phyloP scores from a whole-genome alignment of 768 basidiomycete species.

The Suillus alpinus region DNA sequence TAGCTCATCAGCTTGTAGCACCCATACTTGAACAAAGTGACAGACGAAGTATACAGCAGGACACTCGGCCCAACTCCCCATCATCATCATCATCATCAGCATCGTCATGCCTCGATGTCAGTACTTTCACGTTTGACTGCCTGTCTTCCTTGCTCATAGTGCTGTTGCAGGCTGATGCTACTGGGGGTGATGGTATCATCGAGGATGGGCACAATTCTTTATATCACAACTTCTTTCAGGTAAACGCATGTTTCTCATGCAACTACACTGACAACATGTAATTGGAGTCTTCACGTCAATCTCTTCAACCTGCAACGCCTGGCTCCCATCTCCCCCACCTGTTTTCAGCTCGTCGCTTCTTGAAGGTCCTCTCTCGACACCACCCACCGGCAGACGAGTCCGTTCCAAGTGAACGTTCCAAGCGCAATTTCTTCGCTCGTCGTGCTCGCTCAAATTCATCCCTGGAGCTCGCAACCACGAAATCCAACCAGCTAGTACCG shows the following conservation, averaged over 20 bases:
- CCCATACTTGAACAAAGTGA: not conserved
- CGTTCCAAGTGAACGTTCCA: not conserved
- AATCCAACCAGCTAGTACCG: too few relatives aligned
- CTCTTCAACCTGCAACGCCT: not conserved
- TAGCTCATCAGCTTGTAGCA: not conserved
- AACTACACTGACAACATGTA: not conserved
- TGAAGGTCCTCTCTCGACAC: not conserved
- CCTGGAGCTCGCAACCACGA: too few relatives aligned
- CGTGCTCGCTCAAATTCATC: too few relatives aligned
- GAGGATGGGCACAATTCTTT: too few relatives aligned
- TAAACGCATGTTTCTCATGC: not conserved
- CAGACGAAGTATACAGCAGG: not conserved
- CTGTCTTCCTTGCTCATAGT: not conserved
- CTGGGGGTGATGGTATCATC: not conserved
- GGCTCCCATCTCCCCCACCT: not conserved
- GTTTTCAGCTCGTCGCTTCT: not conserved
- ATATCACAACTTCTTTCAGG: not conserved
- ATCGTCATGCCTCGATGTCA: not conserved
- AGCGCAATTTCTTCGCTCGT: too few relatives aligned
- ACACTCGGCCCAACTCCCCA: not conserved
- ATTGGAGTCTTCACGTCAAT: not conserved
- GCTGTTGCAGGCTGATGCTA: not conserved
- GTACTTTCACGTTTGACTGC: too few relatives aligned
- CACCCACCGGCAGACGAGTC: not conserved
- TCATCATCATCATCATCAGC: too few relatives aligned